These are phyloP conservation scores for Castanospermum australe DNA, from an alignment of 306 rosid species.

Conservation along the genomic window DNA sequence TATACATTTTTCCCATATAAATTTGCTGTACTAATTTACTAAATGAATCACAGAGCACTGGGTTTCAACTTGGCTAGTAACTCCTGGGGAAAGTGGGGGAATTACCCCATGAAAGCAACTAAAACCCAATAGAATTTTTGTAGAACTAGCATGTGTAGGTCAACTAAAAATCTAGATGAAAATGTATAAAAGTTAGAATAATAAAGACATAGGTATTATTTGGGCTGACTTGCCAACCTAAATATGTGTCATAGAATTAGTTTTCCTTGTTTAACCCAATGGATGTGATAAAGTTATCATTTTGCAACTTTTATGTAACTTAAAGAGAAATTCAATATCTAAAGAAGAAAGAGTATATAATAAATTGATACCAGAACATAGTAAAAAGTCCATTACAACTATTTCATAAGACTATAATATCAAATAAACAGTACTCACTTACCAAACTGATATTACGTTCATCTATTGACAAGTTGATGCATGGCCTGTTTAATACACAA, in stretches of 20 bases:
- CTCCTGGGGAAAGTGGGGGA: no score
- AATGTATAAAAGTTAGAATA: not conserved
- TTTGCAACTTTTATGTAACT: conserved; percentile 1
- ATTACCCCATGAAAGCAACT: not conserved
- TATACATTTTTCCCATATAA: no score
- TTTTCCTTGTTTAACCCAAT: conserved; percentile 4
- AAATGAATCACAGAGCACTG: no score
- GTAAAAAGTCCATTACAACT: not conserved
- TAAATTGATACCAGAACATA: not conserved
- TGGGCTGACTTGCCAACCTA: not conserved
- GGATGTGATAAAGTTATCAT: not conserved
- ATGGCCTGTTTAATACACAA: not conserved
- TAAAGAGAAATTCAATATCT: conserved; percentile 7
- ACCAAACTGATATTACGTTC: conserved; percentile 7
- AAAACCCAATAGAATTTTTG: not conserved
- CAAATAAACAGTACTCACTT: not conserved
- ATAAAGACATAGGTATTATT: conserved; percentile 10
- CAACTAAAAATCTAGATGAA: conserved; percentile 26
- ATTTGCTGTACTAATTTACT: no score
- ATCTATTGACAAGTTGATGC: not conserved
- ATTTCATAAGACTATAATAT: not conserved
- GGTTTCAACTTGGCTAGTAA: no score
- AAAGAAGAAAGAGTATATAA: not conserved
- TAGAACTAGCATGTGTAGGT: not conserved
- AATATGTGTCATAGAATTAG: not conserved